Evolutionary conservation across 2,329 filamentous ascomycete species (phyloP).

Genomic region (Aspergillus latus): DNA sequence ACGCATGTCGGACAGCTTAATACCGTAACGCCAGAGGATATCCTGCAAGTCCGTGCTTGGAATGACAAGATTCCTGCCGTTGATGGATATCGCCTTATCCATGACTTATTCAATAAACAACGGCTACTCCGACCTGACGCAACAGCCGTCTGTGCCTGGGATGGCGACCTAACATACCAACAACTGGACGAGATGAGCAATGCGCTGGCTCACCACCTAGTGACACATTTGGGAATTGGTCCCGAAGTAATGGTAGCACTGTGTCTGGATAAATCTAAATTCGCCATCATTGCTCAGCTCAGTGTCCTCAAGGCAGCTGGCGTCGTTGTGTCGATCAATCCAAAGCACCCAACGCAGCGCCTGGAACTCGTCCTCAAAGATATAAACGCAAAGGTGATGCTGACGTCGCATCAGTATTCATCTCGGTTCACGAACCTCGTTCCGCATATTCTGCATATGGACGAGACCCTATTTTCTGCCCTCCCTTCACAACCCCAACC

Average conservation of each 20-base stretch:
- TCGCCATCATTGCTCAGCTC: constrained; percentile 27
- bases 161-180: constrained; percentile 20
- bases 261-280: constrained; percentile 28
- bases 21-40: neutral
- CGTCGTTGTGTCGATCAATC: constrained; percentile 22
- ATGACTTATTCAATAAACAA: constrained; percentile 1
- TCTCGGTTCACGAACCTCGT: neutral
- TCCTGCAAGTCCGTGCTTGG: constrained; percentile 3
- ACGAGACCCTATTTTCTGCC: neutral
- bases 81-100: neutral
- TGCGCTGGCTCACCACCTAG: constrained; percentile 27
- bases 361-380: constrained; percentile 10
- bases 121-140: neutral
- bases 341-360: constrained; percentile 12
- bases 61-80: constrained; percentile 3
- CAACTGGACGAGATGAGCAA: constrained; percentile 14
- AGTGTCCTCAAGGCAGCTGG: constrained; percentile 28
- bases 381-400: constrained; percentile 7
- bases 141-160: constrained; percentile 17
- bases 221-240: constrained; percentile 28
- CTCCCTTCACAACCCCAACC: neutral
- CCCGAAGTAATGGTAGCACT: constrained; percentile 26
- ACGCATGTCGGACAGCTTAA: neutral
- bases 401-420: constrained; percentile 1
- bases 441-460: constrained; percentile 2